A percentile compares a stretch with the other conserved stretches of the same genome.
Conservation (phyloP, 1,284 basidiomycete genomes). For the Cryptococcus maquisensis region DNA sequence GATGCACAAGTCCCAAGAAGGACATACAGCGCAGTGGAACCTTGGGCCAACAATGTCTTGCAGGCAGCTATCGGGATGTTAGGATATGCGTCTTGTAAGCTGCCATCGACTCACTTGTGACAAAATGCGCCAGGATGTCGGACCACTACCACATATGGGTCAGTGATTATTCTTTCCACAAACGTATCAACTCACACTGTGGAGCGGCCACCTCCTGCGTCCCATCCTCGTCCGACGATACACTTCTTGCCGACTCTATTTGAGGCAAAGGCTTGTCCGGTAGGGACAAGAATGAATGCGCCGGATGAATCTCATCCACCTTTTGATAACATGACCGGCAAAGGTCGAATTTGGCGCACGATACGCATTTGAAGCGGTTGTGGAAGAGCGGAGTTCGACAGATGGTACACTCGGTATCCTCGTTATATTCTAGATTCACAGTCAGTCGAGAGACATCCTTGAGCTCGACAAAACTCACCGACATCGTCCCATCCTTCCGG, state of each 20-base stretch:
- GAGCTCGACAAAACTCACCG: constrained; percentile 55
- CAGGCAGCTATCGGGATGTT: constrained; percentile 60
- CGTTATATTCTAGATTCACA: constrained; percentile 53
- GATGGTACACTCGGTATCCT: constrained; percentile 68
- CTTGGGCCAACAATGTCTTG: constrained; percentile 82
- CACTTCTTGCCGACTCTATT: constrained; percentile 13
- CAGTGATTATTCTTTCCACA: background rate
- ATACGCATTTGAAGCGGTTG: constrained; percentile 76
- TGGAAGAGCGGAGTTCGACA: constrained; percentile 61
- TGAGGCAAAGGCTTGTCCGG: constrained; percentile 53
- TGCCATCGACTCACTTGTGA: constrained; percentile 58
- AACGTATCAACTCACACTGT: background rate
- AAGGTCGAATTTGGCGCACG: constrained; percentile 70
- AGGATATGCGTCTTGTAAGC: background rate
- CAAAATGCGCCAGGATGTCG: constrained; percentile 49
- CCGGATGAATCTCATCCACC: constrained; percentile 83
- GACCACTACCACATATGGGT: constrained; percentile 12
- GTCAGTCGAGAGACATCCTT: background rate
- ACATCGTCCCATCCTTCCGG: constrained; percentile 76
- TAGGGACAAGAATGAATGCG: constrained; percentile 73
- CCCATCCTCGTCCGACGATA: background rate
- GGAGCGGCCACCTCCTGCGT: background rate
- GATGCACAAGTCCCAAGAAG: constrained; percentile 60
- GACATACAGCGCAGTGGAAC: constrained; percentile 85
- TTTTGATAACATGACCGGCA: constrained; percentile 63